Base-by-base conservation (phyloP, 768 basidiomycete species). In the Amanita polypyramis region DNA sequence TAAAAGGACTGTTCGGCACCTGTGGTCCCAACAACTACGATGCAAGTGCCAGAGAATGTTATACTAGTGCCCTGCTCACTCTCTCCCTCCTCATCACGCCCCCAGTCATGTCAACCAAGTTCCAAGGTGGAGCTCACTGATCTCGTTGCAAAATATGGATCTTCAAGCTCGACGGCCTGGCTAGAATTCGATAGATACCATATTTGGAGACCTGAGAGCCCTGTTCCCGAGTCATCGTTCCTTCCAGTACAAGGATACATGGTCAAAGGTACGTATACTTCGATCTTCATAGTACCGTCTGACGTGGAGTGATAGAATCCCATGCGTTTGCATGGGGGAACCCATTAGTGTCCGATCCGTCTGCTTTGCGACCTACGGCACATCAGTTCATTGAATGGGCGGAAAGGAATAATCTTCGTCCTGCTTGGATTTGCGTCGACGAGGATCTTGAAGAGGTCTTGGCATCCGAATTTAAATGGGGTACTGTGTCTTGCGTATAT, bases 151-250 rank as follows among this genome's bases (percentile, higher is more conserved):
- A 66, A 70, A 43, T 76, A 85, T 53, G 82, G 82, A 14, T 81
- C 82, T 29, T 76, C 79, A 5, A 77, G 77, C 45, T 74, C 82
- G 35, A 86, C 82, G 0, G 75, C 81, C 7, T 86, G 82, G 82
- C 69, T 83, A 7, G 82, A 88, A 57, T 66, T 73, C 54, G 73
- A 74, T 59, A 60, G 78, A 58, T 73, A 70, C 59, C 58, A 61
- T 42, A 60, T 79, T 56, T 62, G 80, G 80, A 58, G 73, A 10
- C 58, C 65, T 21, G 50, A 61, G 2, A 54, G 59, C 11, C 54
- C 59, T 6, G 60, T 68, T 15, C 65, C 65, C 0, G 60, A 65
- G 46, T 72, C 70, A 2, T 61, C 65, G 1, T 75, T 73, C 49
- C 54, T 56, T 0, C 73, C 77, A 2, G 74, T 81, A 0, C 72